Evolutionary conservation across 495 filamentous ascomycete genomes (phyloP).

Genomic region (Cudoniella acicularis): DNA sequence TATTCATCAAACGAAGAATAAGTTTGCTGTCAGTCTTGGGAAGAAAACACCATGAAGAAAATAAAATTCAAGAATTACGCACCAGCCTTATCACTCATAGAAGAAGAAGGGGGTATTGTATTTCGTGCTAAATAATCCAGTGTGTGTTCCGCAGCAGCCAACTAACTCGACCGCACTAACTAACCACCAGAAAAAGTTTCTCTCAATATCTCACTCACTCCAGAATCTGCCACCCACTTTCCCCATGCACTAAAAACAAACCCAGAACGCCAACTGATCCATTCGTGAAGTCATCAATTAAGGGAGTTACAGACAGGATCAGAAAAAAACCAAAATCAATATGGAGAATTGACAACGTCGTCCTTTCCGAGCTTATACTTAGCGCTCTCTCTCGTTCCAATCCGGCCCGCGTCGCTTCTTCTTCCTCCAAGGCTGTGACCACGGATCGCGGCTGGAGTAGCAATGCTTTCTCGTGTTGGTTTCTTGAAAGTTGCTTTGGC

Average conservation of each 20-base stretch:
- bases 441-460: conserved; percentile 38
- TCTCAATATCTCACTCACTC: background rate
- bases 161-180: background rate
- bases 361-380: conserved; percentile 61
- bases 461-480: conserved; percentile 90
- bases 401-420: conserved; percentile 44
- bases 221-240: background rate
- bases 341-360: conserved; percentile 84
- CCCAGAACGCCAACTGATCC: background rate
- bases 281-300: background rate
- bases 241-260: background rate
- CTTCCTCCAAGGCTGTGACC: conserved; percentile 32
- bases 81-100: no score
- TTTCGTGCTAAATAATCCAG: background rate
- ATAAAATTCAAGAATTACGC: no score
- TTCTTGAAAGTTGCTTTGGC: conserved; percentile 76
- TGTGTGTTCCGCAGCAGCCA: no score
- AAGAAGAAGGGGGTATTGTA: background rate
- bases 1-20: no score
- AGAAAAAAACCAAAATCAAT: no score
- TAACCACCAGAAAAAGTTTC: background rate
- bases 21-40: no score
- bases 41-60: no score
- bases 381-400: conserved; percentile 48
- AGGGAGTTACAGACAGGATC: no score